Conservation (phyloP, 208 protist species). For the Acanthamoeba culbertsoni region DNA sequence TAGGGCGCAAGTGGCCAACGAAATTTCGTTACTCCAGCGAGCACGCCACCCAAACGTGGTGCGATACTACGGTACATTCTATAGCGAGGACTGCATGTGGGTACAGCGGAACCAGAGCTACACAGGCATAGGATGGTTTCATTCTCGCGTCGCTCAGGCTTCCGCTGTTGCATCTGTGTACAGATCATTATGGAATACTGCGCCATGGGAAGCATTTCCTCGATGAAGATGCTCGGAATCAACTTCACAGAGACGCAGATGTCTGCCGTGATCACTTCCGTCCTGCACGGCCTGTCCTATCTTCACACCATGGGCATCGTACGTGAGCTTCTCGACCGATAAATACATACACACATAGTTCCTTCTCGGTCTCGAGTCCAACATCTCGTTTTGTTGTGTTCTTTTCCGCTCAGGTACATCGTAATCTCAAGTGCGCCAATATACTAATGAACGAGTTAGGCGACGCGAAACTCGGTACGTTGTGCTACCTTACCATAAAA, state of each 20-base stretch:
- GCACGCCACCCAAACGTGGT: slow-evolving; percentile 28
- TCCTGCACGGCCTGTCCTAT: slow-evolving; percentile 33
- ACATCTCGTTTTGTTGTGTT: neutral
- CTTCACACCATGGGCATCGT: slow-evolving; percentile 49
- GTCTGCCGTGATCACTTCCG: neutral
- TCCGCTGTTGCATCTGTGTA: neutral
- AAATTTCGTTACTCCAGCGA: neutral
- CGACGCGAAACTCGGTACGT: slow-evolving; percentile 20
- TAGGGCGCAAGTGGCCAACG: neutral
- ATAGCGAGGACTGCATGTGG: slow-evolving; percentile 35
- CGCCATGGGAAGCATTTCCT: neutral
- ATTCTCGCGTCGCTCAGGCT: neutral
- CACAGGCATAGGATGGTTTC: no score
- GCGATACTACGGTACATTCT: slow-evolving; percentile 43
- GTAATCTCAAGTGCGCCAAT: slow-evolving; percentile 29
- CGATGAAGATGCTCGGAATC: neutral
- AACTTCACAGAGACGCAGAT: neutral
- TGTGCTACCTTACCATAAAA: neutral
- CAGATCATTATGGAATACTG: slow-evolving; percentile 33
- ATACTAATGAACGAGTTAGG: slow-evolving; percentile 49
- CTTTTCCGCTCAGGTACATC: neutral
- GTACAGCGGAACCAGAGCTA: no score
- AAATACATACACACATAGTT: no score
- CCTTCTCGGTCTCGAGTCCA: neutral
- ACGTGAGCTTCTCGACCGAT: neutral